Conservation (phyloP, 106 monocot genomes). For the Agapanthus africanus region DNA sequence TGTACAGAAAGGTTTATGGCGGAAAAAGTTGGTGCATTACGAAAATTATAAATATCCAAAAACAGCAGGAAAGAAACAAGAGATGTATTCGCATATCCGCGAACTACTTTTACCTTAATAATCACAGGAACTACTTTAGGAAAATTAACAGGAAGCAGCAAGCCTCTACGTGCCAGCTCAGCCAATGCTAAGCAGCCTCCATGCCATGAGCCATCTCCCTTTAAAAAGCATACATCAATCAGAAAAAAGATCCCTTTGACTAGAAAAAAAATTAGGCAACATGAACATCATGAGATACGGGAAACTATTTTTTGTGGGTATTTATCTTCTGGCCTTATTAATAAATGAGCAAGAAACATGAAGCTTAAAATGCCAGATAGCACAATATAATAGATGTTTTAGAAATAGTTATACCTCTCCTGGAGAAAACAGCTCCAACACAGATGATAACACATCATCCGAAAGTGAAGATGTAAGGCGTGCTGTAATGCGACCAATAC, state of each 20-base stretch:
- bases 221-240: constrained; percentile 18
- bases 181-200: constrained; percentile 97
- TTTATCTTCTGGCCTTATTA: neutral
- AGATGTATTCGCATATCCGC: no score
- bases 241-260: neutral
- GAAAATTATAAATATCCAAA: no score
- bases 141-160: constrained; percentile 74
- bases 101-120: constrained; percentile 46
- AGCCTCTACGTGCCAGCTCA: constrained; percentile 93
- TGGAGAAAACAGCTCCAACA: constrained; percentile 83
- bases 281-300: neutral
- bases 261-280: neutral
- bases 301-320: neutral
- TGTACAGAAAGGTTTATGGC: neutral
- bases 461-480: constrained; percentile 69
- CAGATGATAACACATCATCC: constrained; percentile 77
- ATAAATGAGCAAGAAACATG: neutral
- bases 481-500: constrained; percentile 83
- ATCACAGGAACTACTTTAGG: constrained; percentile 86
- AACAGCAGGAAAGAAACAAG: no score
- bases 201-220: constrained; percentile 99
- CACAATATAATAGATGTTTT: neutral
- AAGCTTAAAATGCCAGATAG: neutral
- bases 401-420: constrained; percentile 44
- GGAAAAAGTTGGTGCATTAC: neutral